These are phyloP conservation scores for Yamadazyma dushanensis DNA, from an alignment of 1,139 yeast genomes.

Conservation along the genomic window DNA sequence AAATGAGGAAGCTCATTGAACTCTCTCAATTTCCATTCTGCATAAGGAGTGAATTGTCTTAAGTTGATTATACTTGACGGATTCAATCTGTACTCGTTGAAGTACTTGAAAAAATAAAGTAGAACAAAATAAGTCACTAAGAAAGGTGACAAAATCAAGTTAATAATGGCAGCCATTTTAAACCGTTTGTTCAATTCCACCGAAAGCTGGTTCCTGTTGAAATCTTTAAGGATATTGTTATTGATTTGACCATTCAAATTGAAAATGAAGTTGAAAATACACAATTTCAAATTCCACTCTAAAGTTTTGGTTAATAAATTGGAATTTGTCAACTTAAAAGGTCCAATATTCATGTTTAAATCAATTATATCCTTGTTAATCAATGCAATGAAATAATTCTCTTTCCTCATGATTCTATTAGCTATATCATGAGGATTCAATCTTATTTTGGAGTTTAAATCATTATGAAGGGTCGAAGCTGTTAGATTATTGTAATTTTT, in stretches of 20 bases:
- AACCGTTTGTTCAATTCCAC: constrained; percentile 76
- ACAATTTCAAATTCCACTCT: constrained; percentile 91
- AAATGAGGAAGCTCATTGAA: constrained; percentile 90
- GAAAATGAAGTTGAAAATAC: constrained; percentile 84
- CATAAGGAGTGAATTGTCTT: constrained; percentile 89
- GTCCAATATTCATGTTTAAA: constrained; percentile 37
- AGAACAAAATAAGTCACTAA: constrained; percentile 79
- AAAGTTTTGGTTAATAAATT: constrained; percentile 75
- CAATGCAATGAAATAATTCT: constrained; percentile 87
- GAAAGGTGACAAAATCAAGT: constrained; percentile 80
- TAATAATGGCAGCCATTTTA: constrained; percentile 82
- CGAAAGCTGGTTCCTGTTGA: constrained; percentile 65
- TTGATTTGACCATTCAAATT: constrained; percentile 85
- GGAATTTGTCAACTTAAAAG: constrained; percentile 28
- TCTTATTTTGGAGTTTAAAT: constrained; percentile 67
- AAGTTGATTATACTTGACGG: constrained; percentile 79
- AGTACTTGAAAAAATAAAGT: constrained; percentile 83
- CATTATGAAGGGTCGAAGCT: constrained; percentile 41
- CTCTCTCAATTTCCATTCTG: constrained; percentile 94
- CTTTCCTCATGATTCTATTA: constrained; percentile 92
- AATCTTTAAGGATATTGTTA: constrained; percentile 67
- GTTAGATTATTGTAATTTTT: constrained; percentile 80
- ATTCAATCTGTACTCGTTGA: constrained; percentile 87
- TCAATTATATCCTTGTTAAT: constrained; percentile 77
- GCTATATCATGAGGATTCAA: constrained; percentile 94